Base-by-base conservation (phyloP, 768 basidiomycete species). In the Trametes cinnabarina region DNA sequence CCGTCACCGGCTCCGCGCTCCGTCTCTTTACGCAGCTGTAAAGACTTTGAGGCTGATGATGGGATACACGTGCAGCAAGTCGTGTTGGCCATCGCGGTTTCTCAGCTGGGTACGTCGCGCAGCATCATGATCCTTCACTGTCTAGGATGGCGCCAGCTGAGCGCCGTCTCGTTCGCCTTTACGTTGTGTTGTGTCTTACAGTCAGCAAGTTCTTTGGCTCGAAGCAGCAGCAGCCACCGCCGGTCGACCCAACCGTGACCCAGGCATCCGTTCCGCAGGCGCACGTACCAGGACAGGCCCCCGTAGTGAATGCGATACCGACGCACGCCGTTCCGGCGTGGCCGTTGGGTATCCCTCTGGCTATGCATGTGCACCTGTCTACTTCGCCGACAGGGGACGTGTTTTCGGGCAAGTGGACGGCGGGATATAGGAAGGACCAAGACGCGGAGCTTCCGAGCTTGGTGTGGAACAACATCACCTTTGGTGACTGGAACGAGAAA, bases 381-480 rank as follows among this genome's bases (percentile, higher is more conserved):
- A 88, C 87, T 0, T 84, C 84, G 2, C 84, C 83, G 1, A 75
- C 69, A 5, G 81, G 78, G 7, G 82, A 87, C 63, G 78, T 86
- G 8, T 89, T 89, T 73, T 74, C 77, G 12, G 72, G 72, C 34
- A 77, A 78, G 52, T 79, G 78, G 80, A 79, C 77, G n/a, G 74
- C 77, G 1, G 76, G 72, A 34, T 80, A 77, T 71, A 71, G 76
- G 41, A 75, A 77, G 51, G 74, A 82, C 55, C 71, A 74, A 40
- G 81, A 79, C 43, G 79, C 76, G 55, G 71, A 82, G 48, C 73
- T 92, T 35, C 90, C 90, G 6, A 78, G 79, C 59, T 86, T 92
- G 60, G 77, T 85, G 19, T 94, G 92, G 92, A 73, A 83, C 30
- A 85, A 91, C 65, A 82, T 94, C 46, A 85, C 82, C 0, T 90